Evolutionary conservation across 2,329 filamentous ascomycete genomes (phyloP).

Genomic region (Alternaria sp.): DNA sequence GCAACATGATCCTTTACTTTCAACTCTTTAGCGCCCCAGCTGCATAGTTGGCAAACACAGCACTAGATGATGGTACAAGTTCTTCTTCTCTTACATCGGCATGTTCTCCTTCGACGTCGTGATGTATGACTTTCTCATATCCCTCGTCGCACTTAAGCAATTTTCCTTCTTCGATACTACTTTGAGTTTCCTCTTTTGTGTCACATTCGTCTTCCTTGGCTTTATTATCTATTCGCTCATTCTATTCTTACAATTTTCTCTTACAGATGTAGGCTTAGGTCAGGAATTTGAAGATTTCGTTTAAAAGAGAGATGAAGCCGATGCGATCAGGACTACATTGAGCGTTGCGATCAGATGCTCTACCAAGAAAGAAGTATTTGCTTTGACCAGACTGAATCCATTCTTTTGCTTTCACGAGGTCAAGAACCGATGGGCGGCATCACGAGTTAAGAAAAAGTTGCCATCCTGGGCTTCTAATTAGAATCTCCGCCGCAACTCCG

Average conservation of each 20-base stretch:
- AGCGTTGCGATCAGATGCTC: too few species aligned
- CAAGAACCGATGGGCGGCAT: too few species aligned
- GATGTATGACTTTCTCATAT: neutral
- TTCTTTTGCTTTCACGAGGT: too few species aligned
- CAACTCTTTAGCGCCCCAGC: neutral
- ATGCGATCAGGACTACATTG: too few species aligned
- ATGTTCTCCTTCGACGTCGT: neutral
- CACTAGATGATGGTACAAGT: neutral
- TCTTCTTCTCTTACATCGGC: neutral
- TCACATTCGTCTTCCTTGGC: neutral
- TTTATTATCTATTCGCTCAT: neutral
- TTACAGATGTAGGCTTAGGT: neutral
- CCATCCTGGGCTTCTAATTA: too few species aligned
- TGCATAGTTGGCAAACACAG: neutral
- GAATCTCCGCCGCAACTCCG: too few species aligned
- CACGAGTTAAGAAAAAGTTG: too few species aligned
- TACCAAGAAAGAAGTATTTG: too few species aligned
- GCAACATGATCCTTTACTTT: neutral
- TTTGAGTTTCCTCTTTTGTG: neutral
- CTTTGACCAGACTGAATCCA: too few species aligned
- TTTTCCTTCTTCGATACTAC: neutral
- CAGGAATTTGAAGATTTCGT: neutral
- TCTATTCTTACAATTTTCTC: neutral
- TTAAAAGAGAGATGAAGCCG: too few species aligned
- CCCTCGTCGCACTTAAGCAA: neutral